Base-by-base conservation (phyloP, 73 alveolate genomes). In the Urostyla sp. region DNA sequence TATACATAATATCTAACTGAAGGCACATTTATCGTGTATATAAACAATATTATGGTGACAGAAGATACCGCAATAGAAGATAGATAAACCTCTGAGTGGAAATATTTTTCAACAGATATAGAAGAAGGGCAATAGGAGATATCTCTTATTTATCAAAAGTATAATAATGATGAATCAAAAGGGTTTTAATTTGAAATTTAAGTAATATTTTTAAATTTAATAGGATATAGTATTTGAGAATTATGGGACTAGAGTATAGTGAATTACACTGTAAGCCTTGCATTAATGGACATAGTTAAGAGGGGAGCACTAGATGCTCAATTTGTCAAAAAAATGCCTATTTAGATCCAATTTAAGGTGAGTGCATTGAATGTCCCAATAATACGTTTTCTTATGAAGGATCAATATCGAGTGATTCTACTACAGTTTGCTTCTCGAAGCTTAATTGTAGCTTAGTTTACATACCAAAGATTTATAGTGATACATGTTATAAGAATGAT, bases 321-420 rank as follows among this genome's bases (percentile, higher is more conserved):
- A 40, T 26, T 3, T 75, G 87, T 30, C 34, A 34, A 21, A 24
- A 54, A 58, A 61, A 75, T 44, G 11, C 48, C 37, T 75, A 28
- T 54, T 27, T 69, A 8, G 21, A 46, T 24, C 83, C 83, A 11
- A 56, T 6, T 66, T 43, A 48, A 69, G 83, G 72, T 16, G 49
- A 69, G 53, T 69, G 83, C 34, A 20, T 27, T 27, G 16, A 24
- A 48, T 69, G 83, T 30, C 83, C 83, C 2, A 45, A 49, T 15
- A 69, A 69, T 24, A 20, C 83, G 0, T 13, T 10, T 15, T 24
- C 66, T 27, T 28, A 49, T 10, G 28, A 46, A 31, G 83, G 83
- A 1, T 20, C 57, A 5, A 48, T 69, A 0, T 67, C 72, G 8
- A 69, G 13, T 3, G 1, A 8, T 27, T 21, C 56, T 48, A 53